Evolutionary conservation across 164 flowering plant species (phyloP), one percentile per base, ranked within the genome.

Genomic region (Malania oleifera): DNA sequence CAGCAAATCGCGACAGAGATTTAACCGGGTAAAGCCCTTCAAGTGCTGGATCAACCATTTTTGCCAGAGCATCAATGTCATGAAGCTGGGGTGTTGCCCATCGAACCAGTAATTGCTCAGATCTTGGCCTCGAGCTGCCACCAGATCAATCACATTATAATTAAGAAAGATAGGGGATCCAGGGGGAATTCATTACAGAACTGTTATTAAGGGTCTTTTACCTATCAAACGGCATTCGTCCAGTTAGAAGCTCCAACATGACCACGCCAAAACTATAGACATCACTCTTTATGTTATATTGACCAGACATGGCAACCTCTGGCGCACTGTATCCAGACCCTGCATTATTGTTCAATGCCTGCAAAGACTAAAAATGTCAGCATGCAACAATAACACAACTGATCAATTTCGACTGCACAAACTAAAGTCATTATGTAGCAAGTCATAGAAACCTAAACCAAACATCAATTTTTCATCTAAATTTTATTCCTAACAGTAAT

Each of bases 81-180:
- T 95, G 99, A 58, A 95, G 97, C 77, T 91, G 99, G 59, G 99
- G 99, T 22, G 96, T 79, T 22, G 96, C 95, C 99, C 99, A 95
- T 57, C 95, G 80, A 68, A 95, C 96, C 75, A 95, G 74, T 44
- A 96, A 87, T 62, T 95, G 99, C 63, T 95, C 99, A 15, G 78
- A 68, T 66, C 99, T 80, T 56, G 84, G 68, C 71, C 85, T 85
- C 40, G 91, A 75, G 78, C 99, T 95, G 84, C 49, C 14, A 41
- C 26, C n/a, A 47, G 54, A 45, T n/a, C 7, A 27, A 20, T 6
- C 20, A 39, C 25, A 38, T 23, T 17, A 37, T 7, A 49, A 5
- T 51, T 4, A 19, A 59, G 17, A 24, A 47, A 25, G 17, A 8
- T 12, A 26, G 57, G 14, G 38, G 38, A 54, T 25, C 23, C 29